Evolutionary conservation across 768 basidiomycete genomes (phyloP), one percentile per base, ranked within the genome.

Genomic region (Phanerochaete carnosa): DNA sequence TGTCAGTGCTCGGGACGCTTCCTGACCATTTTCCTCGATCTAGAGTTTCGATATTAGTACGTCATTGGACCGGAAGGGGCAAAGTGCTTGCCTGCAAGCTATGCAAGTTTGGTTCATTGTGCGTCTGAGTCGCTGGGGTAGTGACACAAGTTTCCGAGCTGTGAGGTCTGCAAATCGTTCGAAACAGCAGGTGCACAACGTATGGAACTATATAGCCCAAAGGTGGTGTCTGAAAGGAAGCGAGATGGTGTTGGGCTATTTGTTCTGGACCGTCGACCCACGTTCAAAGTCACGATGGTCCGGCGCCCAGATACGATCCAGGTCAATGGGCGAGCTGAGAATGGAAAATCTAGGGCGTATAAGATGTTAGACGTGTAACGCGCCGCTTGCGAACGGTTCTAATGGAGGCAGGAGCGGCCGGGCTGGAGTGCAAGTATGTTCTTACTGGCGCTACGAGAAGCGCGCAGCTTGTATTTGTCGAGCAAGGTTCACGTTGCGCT

Each of bases 71-170:
- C 39, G 39, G 39, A n/a, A n/a, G 30, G 32, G 52, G 45, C 39
- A 25, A 23, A 37, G 49, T 3, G 53, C 51, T 37, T 37, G 66
- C 68, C 68, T 58, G 61, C 69, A 70, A 6, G 69, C 67, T 33
- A 67, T 57, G 52, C 69, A 70, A 1, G 69, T 70, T 52, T 63
- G 32, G 54, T n/a, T 39, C 54, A 55, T 55, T 6, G 35, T 19
- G 39, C 11, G 19, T 7, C 16, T 8, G 11, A 12, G 39, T 19
- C 11, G 39, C 8, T 7, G 39, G 19, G 8, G 39, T 8, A n/a
- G n/a, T n/a, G n/a, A n/a, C n/a, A n/a, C n/a, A n/a, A n/a, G n/a
- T n/a, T n/a, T n/a, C n/a, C n/a, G 6, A 9, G 19, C 13, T 13
- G 33, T 35, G 19, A 43, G 39, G 39, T 9, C 19, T 4, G 39